These are phyloP conservation scores for Marasmius sp. DNA, from an alignment of 1,284 basidiomycete genomes.

Conservation along the genomic window DNA sequence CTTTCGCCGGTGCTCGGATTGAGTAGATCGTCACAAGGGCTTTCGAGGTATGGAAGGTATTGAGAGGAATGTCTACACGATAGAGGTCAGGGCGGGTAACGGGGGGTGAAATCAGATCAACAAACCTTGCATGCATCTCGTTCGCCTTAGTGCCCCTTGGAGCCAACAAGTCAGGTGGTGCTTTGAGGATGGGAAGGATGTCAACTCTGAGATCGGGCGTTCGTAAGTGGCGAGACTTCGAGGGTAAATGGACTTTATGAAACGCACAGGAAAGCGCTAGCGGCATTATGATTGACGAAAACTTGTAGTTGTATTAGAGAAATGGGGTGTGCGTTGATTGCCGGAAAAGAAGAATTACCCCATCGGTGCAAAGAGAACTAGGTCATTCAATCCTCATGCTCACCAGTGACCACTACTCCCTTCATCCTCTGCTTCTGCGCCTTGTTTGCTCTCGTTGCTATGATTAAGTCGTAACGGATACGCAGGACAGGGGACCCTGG, in stretches of 20 bases:
- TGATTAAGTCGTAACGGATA: too few relatives aligned
- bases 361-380: too few relatives aligned
- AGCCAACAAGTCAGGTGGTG: not conserved
- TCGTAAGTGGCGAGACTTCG: not conserved
- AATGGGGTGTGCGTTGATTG: too few relatives aligned
- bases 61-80: not conserved
- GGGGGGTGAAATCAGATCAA: not conserved
- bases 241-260: not conserved
- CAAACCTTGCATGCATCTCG: constrained; percentile 15
- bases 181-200: not conserved
- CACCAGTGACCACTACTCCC: too few relatives aligned
- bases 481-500: too few relatives aligned
- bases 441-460: too few relatives aligned
- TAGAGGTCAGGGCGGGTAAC: not conserved
- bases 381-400: too few relatives aligned
- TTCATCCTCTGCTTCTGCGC: too few relatives aligned
- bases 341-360: too few relatives aligned
- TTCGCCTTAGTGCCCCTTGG: not conserved
- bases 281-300: too few relatives aligned
- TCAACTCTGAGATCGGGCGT: not conserved
- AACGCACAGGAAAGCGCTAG: not conserved
- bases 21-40: not conserved
- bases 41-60: constrained; percentile 1
- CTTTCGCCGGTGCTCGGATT: not conserved
- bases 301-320: too few relatives aligned